Base-by-base conservation (phyloP, 768 basidiomycete genomes). In the Xerocomellus amylosporus region DNA sequence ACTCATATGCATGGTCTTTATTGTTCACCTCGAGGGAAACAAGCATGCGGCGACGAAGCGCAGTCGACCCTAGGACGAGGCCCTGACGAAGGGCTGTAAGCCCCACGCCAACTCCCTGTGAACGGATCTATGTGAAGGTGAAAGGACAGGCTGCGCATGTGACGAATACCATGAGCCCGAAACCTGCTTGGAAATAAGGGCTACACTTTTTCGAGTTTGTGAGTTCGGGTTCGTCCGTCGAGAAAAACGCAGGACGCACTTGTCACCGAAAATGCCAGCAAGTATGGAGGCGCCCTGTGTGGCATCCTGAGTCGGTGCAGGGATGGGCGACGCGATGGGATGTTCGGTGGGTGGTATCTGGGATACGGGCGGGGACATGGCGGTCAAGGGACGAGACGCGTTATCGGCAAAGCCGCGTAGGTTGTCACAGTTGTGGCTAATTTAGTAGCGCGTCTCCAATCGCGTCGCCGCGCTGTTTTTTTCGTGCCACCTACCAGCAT, bases 181-280 rank as follows among this genome's bases (percentile, higher is more conserved):
- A 98, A 26, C 97, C 96, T 45, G 96, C 97, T 68, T 96, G 92
- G 68, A 99, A 98, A 75, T 93, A 95, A 36, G 93, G 96, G 69
- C 97, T 99, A 64, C 66, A 63, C 74, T 80, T 80, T 46, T 67
- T 74, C 65, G 58, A 51, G 56, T 42, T 55, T n/a, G 59, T 71
- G 52, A 59, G 53, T 22, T 49, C 33, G 37, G 42, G 47, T 26
- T 49, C 37, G 50, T 30, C 40, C 49, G 10, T 6, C 19, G 31
- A 8, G 28, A 59, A 42, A 38, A 48, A 17, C 46, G 53, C n/a
- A 30, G 26, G 47, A 77, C 87, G 74, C 68, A 89, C 87, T 89
- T 89, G 75, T 87, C 84, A 54, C 77, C 78, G 22, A 83, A 68
- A 31, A 87, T 68, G 39, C 61, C 61, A 17, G 62, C 62, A 15